A percentile compares a stretch with the other conserved stretches of the same genome.
Evolutionary conservation across 2,329 filamentous ascomycete species (phyloP).

Genomic region (Botrytis sinoallii): DNA sequence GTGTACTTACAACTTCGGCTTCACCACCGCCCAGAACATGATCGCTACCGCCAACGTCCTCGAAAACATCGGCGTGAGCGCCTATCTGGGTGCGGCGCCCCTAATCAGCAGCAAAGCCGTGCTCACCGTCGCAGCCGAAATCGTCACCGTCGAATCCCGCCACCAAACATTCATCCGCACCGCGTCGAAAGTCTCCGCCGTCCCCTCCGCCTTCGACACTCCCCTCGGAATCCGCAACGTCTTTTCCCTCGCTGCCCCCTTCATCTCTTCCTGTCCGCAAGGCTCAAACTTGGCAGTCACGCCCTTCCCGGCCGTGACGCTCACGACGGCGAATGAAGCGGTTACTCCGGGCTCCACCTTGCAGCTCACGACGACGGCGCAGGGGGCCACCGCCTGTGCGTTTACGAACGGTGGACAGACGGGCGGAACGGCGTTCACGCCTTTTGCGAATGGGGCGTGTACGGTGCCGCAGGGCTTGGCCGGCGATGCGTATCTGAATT

Average conservation of each 20-base stretch:
- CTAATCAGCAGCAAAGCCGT: constrained; percentile 58
- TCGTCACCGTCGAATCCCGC: constrained; percentile 69
- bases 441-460: constrained; percentile 55
- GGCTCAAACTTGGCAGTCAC: constrained; percentile 62
- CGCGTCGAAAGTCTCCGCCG: constrained; percentile 54
- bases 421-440: constrained; percentile 58
- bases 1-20: constrained; percentile 70
- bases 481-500: constrained; percentile 65
- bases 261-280: constrained; percentile 67
- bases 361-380: constrained; percentile 50
- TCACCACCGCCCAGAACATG: constrained; percentile 64
- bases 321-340: constrained; percentile 44
- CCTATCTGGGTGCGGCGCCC: constrained; percentile 67
- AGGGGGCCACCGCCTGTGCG: constrained; percentile 58
- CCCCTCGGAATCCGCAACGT: constrained; percentile 65
- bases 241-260: constrained; percentile 70
- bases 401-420: constrained; percentile 60
- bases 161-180: constrained; percentile 71
- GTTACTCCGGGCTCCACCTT: constrained; percentile 44
- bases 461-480: constrained; percentile 58
- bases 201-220: constrained; percentile 68
- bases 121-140: constrained; percentile 64
- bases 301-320: constrained; percentile 58
- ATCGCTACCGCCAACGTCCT: constrained; percentile 66
- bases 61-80: constrained; percentile 71